phyloP scores from a whole-genome alignment of 805 yeast species.

The Zygosaccharomyces bisporus region DNA sequence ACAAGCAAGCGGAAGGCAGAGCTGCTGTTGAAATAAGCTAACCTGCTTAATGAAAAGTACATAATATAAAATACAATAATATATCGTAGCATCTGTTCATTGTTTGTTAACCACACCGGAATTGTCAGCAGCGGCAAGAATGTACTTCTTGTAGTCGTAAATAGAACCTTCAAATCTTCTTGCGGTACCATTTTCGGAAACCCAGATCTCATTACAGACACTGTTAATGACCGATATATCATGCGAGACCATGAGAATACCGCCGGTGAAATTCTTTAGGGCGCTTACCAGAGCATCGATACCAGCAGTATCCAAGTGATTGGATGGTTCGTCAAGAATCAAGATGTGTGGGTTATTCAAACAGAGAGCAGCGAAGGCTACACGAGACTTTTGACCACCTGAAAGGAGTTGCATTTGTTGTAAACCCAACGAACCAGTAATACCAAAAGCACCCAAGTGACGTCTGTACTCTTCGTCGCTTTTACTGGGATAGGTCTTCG shows the following conservation, averaged over 20 bases:
- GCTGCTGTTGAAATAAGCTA: slow-evolving; percentile 50
- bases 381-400: slow-evolving; percentile 98
- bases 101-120: slow-evolving; percentile 92
- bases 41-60: not conserved
- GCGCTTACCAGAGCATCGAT: slow-evolving; percentile 94
- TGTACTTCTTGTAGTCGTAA: slow-evolving; percentile 84
- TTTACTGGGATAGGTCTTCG: slow-evolving; percentile 83
- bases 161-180: slow-evolving; percentile 76
- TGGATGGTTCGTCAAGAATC: slow-evolving; percentile 95
- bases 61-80: slow-evolving; percentile 1
- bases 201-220: slow-evolving; percentile 95
- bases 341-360: slow-evolving; percentile 85
- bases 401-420: slow-evolving; percentile 87
- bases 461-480: slow-evolving; percentile 96
- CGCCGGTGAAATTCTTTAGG: slow-evolving; percentile 83
- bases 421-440: slow-evolving; percentile 88
- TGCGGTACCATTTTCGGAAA: slow-evolving; percentile 82
- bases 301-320: slow-evolving; percentile 97
- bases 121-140: slow-evolving; percentile 68
- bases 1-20: slow-evolving; percentile 93
- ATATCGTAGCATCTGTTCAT: slow-evolving; percentile 29
- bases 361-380: slow-evolving; percentile 95
- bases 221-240: slow-evolving; percentile 87
- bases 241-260: slow-evolving; percentile 96
- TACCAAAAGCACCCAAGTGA: slow-evolving; percentile 95